A percentile compares a stretch with the other conserved stretches of the same genome.
These are phyloP conservation scores for Thelephora ganbajun DNA, from an alignment of 768 basidiomycete species.

Conservation along the genomic window DNA sequence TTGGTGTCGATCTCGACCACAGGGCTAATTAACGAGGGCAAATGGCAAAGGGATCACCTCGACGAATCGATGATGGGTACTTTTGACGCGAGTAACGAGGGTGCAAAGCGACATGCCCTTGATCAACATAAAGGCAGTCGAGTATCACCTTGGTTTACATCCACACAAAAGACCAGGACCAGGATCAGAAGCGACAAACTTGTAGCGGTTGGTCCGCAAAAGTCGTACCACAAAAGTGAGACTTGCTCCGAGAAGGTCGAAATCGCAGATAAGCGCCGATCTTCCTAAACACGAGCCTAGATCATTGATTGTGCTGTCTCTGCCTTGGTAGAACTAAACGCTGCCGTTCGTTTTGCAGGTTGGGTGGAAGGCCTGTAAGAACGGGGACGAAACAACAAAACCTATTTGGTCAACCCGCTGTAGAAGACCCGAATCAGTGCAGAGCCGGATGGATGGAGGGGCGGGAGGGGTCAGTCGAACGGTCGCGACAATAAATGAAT, in stretches of 20 bases:
- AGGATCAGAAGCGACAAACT: constrained; percentile 37
- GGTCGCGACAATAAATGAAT: too few species aligned
- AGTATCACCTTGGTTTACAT: too few species aligned
- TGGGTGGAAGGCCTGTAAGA: not conserved
- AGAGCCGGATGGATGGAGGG: too few species aligned
- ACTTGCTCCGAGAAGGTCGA: constrained; percentile 84
- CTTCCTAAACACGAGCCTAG: constrained; percentile 34
- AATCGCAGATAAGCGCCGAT: constrained; percentile 32
- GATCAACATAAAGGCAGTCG: constrained; percentile 21
- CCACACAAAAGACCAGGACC: too few species aligned
- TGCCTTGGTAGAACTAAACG: too few species aligned
- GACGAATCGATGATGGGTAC: constrained; percentile 10
- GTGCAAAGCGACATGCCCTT: too few species aligned
- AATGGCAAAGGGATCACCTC: constrained; percentile 12
- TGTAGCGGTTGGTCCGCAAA: constrained; percentile 44
- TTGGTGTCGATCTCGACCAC: constrained; percentile 15
- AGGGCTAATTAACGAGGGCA: constrained; percentile 4
- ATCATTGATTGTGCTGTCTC: too few species aligned
- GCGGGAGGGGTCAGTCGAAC: too few species aligned
- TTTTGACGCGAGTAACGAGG: too few species aligned
- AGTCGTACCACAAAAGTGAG: constrained; percentile 64
- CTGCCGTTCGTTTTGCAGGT: too few species aligned
- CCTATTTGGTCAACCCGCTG: not conserved
- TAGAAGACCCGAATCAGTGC: too few species aligned
- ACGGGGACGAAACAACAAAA: constrained; percentile 8